Percentiles rank a stretch among this genome's conserved stretches.
Conservation (phyloP, 371 early-diverging fungal genomes). For the Syncephalastrum monosporum region DNA sequence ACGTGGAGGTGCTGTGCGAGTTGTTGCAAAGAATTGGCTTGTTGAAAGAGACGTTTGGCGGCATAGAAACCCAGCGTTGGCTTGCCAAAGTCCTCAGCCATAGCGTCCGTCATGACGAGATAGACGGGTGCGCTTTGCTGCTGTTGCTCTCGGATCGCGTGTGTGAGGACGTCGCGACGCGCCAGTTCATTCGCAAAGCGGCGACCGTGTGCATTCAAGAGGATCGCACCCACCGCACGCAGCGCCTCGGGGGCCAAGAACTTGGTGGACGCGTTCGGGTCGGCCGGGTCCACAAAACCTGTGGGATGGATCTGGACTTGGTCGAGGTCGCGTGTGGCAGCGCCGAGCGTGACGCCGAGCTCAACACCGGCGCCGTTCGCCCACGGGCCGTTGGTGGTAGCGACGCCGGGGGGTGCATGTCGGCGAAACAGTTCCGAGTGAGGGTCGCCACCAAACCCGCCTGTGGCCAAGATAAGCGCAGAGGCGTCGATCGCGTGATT, state of each 20-base stretch:
- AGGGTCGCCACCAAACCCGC: slow-evolving; percentile 37
- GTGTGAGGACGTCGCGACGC: slow-evolving; percentile 59
- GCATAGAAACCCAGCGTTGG: slow-evolving; percentile 64
- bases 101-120: slow-evolving; percentile 55
- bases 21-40: slow-evolving; percentile 43
- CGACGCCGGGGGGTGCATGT: slow-evolving; percentile 64
- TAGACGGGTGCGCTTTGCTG: slow-evolving; percentile 31
- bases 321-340: slow-evolving; percentile 71
- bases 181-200: slow-evolving; percentile 78
- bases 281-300: slow-evolving; percentile 73
- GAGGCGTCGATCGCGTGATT: slow-evolving; percentile 16
- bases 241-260: slow-evolving; percentile 83
- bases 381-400: slow-evolving; percentile 85
- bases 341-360: slow-evolving; percentile 62
- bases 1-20: slow-evolving; percentile 62
- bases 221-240: slow-evolving; percentile 77
- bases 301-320: slow-evolving; percentile 85
- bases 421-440: slow-evolving; percentile 29
- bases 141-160: slow-evolving; percentile 33
- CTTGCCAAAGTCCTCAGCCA: slow-evolving; percentile 53
- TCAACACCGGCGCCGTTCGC: slow-evolving; percentile 83
- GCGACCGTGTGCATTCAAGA: slow-evolving; percentile 63
- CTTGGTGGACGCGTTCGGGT: slow-evolving; percentile 61
- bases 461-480: slow-evolving; percentile 34
- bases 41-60: slow-evolving; percentile 58